Conservation (phyloP, 2,329 filamentous ascomycete genomes). For the Diaporthe humulicola region DNA sequence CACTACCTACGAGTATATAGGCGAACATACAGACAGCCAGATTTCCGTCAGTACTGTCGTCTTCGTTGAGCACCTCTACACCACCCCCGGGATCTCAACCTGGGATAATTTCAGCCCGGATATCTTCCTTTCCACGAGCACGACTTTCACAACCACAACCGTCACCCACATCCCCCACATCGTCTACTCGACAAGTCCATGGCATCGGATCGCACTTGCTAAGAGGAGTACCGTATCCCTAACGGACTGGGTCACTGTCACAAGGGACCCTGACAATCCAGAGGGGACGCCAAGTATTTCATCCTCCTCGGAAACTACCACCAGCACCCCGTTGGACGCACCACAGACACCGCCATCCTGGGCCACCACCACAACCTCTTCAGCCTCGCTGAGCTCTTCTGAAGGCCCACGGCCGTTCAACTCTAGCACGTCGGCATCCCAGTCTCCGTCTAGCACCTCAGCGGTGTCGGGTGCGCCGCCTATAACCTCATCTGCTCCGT, state of each 20-base stretch:
- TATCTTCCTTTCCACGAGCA: not conserved
- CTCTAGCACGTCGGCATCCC: not conserved
- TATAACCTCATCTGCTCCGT: not conserved
- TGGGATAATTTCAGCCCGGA: not conserved
- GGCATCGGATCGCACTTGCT: not conserved
- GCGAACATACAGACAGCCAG: no score
- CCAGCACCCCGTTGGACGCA: constrained; percentile 3
- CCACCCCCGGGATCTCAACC: constrained; percentile 13
- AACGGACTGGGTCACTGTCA: constrained; percentile 24
- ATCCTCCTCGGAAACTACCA: not conserved
- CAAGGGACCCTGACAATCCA: not conserved
- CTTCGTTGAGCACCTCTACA: not conserved
- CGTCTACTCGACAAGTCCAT: not conserved
- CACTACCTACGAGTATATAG: not conserved
- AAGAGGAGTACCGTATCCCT: constrained; percentile 13
- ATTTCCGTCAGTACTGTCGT: constrained; percentile 7
- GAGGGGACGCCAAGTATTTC: not conserved
- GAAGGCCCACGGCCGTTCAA: not conserved
- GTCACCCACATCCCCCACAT: not conserved
- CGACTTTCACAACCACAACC: constrained; percentile 10
- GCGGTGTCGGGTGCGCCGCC: constrained; percentile 18
- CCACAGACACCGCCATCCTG: constrained; percentile 7
- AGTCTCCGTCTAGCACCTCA: not conserved
- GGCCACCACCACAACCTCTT: not conserved
- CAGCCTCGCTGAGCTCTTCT: not conserved